Evolutionary conservation across 257 asterid species (phyloP), one percentile per base, ranked within the genome.

Genomic region (Haberlea rhodopensis): DNA sequence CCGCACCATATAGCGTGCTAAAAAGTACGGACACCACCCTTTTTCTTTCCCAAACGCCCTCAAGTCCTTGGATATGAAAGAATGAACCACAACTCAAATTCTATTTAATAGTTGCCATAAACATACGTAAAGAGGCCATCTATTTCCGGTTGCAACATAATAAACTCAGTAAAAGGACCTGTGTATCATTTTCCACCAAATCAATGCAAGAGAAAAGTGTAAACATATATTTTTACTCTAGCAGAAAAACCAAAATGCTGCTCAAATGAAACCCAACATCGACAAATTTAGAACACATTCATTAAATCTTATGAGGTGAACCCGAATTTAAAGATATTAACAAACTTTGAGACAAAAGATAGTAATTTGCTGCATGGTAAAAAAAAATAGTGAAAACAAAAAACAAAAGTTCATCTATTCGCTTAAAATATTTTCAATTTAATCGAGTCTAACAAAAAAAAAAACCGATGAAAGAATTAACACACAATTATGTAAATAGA

Each of bases 21-120:
- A 68, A 71, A 80, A 94, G 76, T 94, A 94, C 0, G 99, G 97
- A 61, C 99, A 94, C 99, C 99, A 94, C 45, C 97, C 97, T 74
- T 75, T 87, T 65, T 70, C 85, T 74, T 86, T 94, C 53, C 99
- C 99, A 57, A 79, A 94, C 49, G 69, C 77, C 80, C 89, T 86
- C 70, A 94, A 71, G 63, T 94, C 97, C 99, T 92, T 66, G 60
- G 72, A 66, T 40, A 57, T 52, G 63, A 56, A 20, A 55, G 57
- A 65, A 43, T 5, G 10, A 62, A 58, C 34, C 49, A 55, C 34
- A 72, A 62, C 8, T 66, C 60, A 79, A 71, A 20, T 60, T 31
- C 62, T 26, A 46, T 23, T 24, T 48, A 37, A 24, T 26, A 60
- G n/a, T 55, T 72, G 2, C 55, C 31, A 19, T 13, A 5, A 11